Conservation (phyloP, 768 basidiomycete genomes). For the Lentinula guzmanii region DNA sequence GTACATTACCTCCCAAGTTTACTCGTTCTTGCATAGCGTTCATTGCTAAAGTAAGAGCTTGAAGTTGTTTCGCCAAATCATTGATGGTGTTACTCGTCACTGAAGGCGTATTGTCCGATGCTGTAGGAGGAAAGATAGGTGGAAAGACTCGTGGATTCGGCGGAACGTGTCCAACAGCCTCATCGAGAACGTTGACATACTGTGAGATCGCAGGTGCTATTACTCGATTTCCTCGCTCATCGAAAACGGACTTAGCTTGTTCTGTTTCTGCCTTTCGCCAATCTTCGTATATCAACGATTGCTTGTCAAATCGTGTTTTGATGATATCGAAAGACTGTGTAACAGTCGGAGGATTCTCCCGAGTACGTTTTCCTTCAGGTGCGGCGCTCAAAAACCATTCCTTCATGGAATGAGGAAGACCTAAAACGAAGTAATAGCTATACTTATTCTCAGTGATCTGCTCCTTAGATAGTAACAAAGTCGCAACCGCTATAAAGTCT, state of each 20-base stretch:
- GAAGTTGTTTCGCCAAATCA: too few relatives aligned
- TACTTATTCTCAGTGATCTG: background rate
- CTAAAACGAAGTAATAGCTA: conserved; percentile 9
- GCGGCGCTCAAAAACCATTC: conserved; percentile 4
- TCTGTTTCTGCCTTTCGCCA: background rate
- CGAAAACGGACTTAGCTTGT: background rate
- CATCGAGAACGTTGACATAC: too few relatives aligned
- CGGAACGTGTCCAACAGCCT: too few relatives aligned
- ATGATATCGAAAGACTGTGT: conserved; percentile 2
- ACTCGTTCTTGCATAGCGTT: too few relatives aligned
- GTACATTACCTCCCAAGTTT: too few relatives aligned
- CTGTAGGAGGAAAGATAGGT: too few relatives aligned
- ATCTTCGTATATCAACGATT: conserved; percentile 3
- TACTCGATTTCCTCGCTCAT: background rate
- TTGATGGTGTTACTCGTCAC: too few relatives aligned
- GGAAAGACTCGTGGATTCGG: too few relatives aligned
- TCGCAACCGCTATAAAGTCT: conserved; percentile 6
- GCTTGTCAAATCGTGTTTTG: conserved; percentile 6
- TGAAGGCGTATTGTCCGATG: too few relatives aligned
- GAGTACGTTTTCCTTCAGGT: conserved; percentile 2
- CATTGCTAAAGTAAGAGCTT: too few relatives aligned
- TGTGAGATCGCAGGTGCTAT: too few relatives aligned
- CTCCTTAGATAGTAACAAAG: conserved; percentile 3
- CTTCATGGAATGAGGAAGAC: conserved; percentile 7
- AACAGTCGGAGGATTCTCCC: conserved; percentile 1